These are phyloP conservation scores for Globisporangium spiculum DNA, from an alignment of 352 stramenopile genomes.

Conservation along the genomic window DNA sequence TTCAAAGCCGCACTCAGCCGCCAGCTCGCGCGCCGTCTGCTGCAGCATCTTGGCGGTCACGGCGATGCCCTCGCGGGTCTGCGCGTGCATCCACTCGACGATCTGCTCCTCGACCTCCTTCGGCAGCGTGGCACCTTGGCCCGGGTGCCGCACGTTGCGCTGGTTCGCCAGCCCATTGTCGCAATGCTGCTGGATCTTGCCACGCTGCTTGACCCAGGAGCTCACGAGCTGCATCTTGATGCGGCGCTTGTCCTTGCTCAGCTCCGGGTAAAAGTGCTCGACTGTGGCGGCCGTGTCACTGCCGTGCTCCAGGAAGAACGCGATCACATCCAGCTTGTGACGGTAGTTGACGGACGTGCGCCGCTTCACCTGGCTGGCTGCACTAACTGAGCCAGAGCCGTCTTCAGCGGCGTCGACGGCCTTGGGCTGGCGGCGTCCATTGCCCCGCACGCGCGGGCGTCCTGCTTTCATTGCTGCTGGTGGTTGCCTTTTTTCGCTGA, in stretches of 20 bases:
- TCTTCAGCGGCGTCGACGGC: neutral
- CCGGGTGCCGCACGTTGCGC: conserved; percentile 9
- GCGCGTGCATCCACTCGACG: conserved; percentile 15
- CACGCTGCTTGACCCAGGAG: conserved; percentile 12
- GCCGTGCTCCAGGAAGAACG: conserved; percentile 4
- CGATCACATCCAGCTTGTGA: conserved; percentile 15
- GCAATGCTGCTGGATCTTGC: conserved; percentile 11
- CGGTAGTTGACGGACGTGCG: conserved; percentile 16
- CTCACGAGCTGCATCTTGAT: conserved; percentile 15
- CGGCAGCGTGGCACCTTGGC: conserved; percentile 8
- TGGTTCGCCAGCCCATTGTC: conserved; percentile 7
- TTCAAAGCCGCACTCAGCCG: conserved; percentile 4
- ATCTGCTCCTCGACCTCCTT: conserved; percentile 13
- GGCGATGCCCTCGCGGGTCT: conserved; percentile 6
- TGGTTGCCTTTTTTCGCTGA: neutral
- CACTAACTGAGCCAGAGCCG: too few relatives aligned
- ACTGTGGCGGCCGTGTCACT: conserved; percentile 11
- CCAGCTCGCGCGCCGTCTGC: conserved; percentile 1
- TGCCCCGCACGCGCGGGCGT: conserved; percentile 11
- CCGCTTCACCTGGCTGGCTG: neutral
- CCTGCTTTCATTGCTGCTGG: conserved; percentile 3
- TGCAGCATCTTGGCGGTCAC: conserved; percentile 18
- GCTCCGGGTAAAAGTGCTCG: conserved; percentile 12
- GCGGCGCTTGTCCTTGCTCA: conserved; percentile 9
- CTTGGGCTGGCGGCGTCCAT: conserved; percentile 6